Evolutionary conservation across 768 basidiomycete species (phyloP).

Genomic region (Trametes cubensis): DNA sequence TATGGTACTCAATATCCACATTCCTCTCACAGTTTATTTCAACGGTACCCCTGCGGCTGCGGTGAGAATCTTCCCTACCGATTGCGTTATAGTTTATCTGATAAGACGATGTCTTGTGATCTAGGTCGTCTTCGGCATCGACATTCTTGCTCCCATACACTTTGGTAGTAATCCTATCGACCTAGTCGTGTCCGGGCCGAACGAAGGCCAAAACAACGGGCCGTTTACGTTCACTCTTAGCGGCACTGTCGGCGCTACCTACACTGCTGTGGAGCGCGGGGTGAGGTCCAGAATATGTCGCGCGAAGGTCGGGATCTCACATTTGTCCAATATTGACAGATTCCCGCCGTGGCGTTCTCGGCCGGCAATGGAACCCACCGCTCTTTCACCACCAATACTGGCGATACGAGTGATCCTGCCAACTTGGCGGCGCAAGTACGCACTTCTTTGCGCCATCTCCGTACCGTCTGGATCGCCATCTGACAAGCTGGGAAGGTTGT

Average conservation of each 20-base stretch:
- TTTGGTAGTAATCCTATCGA: conserved; percentile 32
- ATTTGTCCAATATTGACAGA: conserved; percentile 13
- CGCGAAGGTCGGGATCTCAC: background rate
- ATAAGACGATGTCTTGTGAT: conserved; percentile 1
- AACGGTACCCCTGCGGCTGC: conserved; percentile 38
- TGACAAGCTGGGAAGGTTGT: conserved; percentile 10
- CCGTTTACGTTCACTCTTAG: conserved; percentile 36
- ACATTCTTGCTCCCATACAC: conserved; percentile 33
- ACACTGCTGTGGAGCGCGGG: conserved; percentile 33
- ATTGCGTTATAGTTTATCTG: background rate
- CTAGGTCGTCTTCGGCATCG: conserved; percentile 33
- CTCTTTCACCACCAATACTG: conserved; percentile 35
- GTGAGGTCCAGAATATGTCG: conserved; percentile 16
- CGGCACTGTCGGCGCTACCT: conserved; percentile 37
- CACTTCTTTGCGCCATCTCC: background rate
- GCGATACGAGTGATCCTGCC: conserved; percentile 31
- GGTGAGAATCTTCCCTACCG: conserved; percentile 14
- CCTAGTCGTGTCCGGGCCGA: conserved; percentile 37
- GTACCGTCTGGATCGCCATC: background rate
- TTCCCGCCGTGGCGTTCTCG: conserved; percentile 36
- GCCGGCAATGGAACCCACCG: conserved; percentile 35
- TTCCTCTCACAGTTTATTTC: conserved; percentile 31
- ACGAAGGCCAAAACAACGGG: conserved; percentile 35
- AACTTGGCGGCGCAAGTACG: conserved; percentile 32
- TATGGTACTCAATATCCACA: conserved; percentile 5